Conservation (phyloP, 1,139 yeast species). For the Geotrichum armillariae region DNA sequence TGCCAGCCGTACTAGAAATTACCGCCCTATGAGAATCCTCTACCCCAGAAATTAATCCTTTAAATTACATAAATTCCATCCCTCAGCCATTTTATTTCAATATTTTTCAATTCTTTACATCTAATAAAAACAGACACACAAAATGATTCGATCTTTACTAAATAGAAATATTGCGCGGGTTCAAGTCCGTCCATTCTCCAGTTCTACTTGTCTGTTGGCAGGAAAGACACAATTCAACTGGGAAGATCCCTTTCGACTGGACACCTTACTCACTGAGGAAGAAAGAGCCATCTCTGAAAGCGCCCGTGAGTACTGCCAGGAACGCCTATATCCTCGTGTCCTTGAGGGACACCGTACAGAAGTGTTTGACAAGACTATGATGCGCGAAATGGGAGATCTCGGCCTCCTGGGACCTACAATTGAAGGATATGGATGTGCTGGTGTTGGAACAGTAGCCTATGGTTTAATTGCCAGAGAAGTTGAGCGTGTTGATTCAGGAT, state of each 20-base stretch:
- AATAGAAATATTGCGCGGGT: background rate
- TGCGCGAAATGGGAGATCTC: constrained; percentile 46
- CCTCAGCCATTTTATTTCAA: background rate
- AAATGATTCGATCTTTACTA: constrained; percentile 12
- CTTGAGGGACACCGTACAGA: constrained; percentile 45
- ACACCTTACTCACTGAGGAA: constrained; percentile 43
- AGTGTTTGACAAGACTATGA: constrained; percentile 38
- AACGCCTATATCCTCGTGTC: constrained; percentile 42
- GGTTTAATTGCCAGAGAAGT: constrained; percentile 48
- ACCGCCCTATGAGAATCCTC: too few species aligned
- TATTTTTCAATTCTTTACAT: background rate
- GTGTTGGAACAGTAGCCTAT: constrained; percentile 45
- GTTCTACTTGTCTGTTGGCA: constrained; percentile 17
- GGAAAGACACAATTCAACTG: constrained; percentile 36
- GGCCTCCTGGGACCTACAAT: constrained; percentile 46
- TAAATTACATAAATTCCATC: background rate
- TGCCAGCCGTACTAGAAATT: too few species aligned
- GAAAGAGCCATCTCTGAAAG: constrained; percentile 43
- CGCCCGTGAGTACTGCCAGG: constrained; percentile 45
- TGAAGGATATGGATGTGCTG: constrained; percentile 48
- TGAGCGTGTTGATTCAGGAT: constrained; percentile 48
- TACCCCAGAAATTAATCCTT: too few species aligned
- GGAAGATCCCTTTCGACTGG: constrained; percentile 42
- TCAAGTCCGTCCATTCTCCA: constrained; percentile 14
- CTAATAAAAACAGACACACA: background rate